Conservation (phyloP, 495 filamentous ascomycete species). For the Ascodesmis nigricans region DNA sequence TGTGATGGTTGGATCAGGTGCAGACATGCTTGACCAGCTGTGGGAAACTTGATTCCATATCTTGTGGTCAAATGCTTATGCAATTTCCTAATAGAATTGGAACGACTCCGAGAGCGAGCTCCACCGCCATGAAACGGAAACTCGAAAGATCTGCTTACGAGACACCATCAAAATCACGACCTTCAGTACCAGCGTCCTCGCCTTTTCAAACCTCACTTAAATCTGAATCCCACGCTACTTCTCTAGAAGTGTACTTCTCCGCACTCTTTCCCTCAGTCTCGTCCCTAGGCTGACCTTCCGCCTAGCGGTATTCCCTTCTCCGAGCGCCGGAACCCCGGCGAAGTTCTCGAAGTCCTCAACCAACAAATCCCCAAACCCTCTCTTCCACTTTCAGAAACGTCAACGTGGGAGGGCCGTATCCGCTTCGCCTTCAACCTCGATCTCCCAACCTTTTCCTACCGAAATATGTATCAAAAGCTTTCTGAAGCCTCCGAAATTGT, state of each 20-base stretch:
- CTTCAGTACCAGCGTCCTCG: no score
- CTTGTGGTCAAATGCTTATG: constrained; percentile 5
- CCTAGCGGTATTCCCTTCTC: constrained; percentile 38
- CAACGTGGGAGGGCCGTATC: constrained; percentile 33
- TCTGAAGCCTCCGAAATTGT: constrained; percentile 79
- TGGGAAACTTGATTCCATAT: constrained; percentile 1
- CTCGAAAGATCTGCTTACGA: constrained; percentile 24
- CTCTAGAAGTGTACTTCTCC: background rate
- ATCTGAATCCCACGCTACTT: background rate
- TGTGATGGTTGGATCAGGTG: no score
- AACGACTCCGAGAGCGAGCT: constrained; percentile 42
- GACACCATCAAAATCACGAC: no score
- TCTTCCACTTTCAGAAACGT: constrained; percentile 38
- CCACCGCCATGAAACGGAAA: constrained; percentile 40
- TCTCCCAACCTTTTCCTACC: constrained; percentile 72
- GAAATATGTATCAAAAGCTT: constrained; percentile 78
- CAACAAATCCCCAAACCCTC: constrained; percentile 44
- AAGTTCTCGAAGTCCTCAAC: constrained; percentile 64
- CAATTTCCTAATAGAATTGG: no score
- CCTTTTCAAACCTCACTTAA: constrained; percentile 10
- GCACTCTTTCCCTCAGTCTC: background rate
- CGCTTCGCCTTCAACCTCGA: constrained; percentile 64
- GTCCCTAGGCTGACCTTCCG: background rate
- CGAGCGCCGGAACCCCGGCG: constrained; percentile 52
- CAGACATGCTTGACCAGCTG: no score